These are phyloP conservation scores for Yamadazyma pseudoaaseri DNA, from an alignment of 1,139 yeast species.

Conservation along the genomic window DNA sequence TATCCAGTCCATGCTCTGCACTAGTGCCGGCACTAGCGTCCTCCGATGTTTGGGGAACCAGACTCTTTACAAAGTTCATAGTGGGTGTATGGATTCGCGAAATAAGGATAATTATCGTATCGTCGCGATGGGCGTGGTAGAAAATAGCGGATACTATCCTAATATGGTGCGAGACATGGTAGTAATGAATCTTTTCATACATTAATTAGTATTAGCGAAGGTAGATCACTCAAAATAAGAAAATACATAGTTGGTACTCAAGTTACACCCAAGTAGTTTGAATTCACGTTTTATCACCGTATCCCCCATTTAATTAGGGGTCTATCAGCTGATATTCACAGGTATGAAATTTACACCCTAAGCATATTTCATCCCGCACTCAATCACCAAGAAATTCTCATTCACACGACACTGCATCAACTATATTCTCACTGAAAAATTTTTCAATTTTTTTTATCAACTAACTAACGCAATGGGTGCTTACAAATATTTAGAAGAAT, in stretches of 20 bases:
- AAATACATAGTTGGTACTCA: too few species aligned
- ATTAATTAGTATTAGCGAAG: too few species aligned
- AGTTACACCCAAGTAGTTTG: too few species aligned
- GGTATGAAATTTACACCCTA: conserved; percentile 1
- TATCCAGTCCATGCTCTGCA: background rate
- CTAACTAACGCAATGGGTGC: conserved; percentile 75
- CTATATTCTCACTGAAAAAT: conserved; percentile 10
- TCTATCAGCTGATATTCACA: background rate
- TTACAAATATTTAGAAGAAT: conserved; percentile 99
- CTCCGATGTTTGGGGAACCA: background rate
- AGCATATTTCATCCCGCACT: background rate
- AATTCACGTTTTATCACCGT: too few species aligned
- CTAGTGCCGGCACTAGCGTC: background rate
- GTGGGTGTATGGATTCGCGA: too few species aligned
- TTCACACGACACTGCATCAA: background rate
- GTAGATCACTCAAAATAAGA: too few species aligned
- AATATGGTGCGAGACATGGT: too few species aligned
- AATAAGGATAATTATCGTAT: background rate
- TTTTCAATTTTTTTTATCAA: conserved; percentile 9
- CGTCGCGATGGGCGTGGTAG: background rate
- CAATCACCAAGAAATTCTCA: background rate
- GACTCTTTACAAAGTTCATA: conserved; percentile 4
- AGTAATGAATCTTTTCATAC: too few species aligned
- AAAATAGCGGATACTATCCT: background rate
- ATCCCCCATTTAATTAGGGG: too few species aligned